A percentile compares a stretch with the other conserved stretches of the same genome.
Evolutionary conservation across 148 eudicot species (phyloP).

Genomic region (Oxyria digyna): DNA sequence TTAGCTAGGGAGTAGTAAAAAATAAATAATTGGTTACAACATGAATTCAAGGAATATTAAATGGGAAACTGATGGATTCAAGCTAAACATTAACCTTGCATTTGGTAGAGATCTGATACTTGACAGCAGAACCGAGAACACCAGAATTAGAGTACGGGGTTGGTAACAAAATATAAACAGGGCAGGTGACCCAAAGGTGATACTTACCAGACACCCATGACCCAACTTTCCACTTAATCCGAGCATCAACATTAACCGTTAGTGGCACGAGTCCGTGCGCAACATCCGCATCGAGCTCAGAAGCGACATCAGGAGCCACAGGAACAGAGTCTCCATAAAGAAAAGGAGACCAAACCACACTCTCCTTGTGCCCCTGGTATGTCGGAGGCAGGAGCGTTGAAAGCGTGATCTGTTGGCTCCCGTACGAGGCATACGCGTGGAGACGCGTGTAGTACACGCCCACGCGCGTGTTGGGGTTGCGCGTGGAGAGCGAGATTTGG

Average conservation of each 20-base stretch:
- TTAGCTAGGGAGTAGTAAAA: too few species aligned
- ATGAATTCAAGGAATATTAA: too few species aligned
- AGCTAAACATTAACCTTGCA: slow-evolving; percentile 11
- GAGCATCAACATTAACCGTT: slow-evolving; percentile 22
- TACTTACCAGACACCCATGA: slow-evolving; percentile 31
- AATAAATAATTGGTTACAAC: too few species aligned
- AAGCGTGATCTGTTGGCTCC: slow-evolving; percentile 32
- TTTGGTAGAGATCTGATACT: slow-evolving; percentile 10
- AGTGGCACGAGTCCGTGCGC: slow-evolving; percentile 19
- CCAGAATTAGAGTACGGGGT: background rate
- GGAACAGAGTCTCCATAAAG: slow-evolving; percentile 25
- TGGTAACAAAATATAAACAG: slow-evolving; percentile 25
- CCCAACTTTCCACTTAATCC: slow-evolving; percentile 34
- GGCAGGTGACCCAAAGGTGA: slow-evolving; percentile 30
- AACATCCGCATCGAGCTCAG: slow-evolving; percentile 16
- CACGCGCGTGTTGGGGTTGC: slow-evolving; percentile 30
- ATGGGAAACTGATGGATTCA: too few species aligned
- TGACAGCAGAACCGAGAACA: slow-evolving; percentile 5
- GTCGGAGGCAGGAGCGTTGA: slow-evolving; percentile 22
- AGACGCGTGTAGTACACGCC: slow-evolving; percentile 37
- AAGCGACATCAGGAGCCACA: slow-evolving; percentile 21
- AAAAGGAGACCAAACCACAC: slow-evolving; percentile 32
- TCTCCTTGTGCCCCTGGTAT: slow-evolving; percentile 29
- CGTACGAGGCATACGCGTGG: slow-evolving; percentile 30
- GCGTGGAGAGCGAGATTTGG: slow-evolving; percentile 32